These are phyloP conservation scores for Scedosporium boydii DNA, from an alignment of 2,329 filamentous ascomycete species.

Conservation along the genomic window DNA sequence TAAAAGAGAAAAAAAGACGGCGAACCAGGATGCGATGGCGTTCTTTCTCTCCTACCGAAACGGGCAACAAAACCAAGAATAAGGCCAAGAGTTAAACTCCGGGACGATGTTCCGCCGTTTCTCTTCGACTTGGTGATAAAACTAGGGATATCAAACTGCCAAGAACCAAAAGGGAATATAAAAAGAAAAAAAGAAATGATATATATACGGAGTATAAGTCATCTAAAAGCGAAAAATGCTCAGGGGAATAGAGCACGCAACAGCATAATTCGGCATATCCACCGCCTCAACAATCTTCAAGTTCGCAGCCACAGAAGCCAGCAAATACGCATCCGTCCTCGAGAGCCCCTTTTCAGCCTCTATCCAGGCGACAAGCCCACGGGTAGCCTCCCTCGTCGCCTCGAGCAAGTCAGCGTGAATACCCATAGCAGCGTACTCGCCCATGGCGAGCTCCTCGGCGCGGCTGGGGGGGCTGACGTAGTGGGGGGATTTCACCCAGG, in stretches of 20 bases:
- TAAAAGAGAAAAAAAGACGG: too few relatives aligned
- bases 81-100: too few relatives aligned
- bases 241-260: slow-evolving; percentile 38
- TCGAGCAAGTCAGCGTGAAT: slow-evolving; percentile 35
- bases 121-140: too few relatives aligned
- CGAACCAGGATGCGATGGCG: too few relatives aligned
- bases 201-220: not conserved
- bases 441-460: slow-evolving; percentile 13
- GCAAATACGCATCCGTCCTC: slow-evolving; percentile 40
- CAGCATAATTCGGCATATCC: slow-evolving; percentile 43
- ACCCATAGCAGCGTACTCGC: slow-evolving; percentile 35
- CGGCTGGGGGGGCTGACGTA: slow-evolving; percentile 26
- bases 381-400: slow-evolving; percentile 37
- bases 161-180: not conserved
- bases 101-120: too few relatives aligned
- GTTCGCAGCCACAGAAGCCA: slow-evolving; percentile 38
- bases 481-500: slow-evolving; percentile 37
- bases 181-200: not conserved
- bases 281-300: slow-evolving; percentile 42
- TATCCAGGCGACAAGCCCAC: slow-evolving; percentile 39
- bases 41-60: too few relatives aligned
- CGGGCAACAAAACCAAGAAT: too few relatives aligned
- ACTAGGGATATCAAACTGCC: too few relatives aligned
- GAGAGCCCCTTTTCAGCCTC: slow-evolving; percentile 33
- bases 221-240: slow-evolving; percentile 28